Conservation (phyloP, 2,329 filamentous ascomycete species). For the Aspergillus quadrilineatus region DNA sequence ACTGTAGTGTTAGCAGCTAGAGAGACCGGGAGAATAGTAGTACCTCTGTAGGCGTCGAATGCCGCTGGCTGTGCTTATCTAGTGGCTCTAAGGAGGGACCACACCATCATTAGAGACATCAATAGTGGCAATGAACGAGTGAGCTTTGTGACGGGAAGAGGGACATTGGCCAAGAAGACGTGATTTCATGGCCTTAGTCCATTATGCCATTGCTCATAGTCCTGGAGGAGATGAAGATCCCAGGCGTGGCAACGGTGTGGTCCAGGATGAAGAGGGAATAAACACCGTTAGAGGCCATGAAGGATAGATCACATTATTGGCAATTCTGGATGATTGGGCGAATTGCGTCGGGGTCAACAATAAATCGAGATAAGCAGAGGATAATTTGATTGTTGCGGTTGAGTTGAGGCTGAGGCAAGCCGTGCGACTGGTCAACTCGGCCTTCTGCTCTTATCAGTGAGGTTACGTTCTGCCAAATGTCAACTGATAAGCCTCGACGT, state of each 20-base stretch:
- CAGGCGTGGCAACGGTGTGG: not conserved
- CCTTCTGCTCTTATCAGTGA: no score
- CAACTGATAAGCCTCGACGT: not conserved
- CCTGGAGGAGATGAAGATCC: not conserved
- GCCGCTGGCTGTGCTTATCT: constrained; percentile 4
- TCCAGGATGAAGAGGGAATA: not conserved
- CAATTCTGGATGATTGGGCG: not conserved
- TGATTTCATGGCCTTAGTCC: not conserved
- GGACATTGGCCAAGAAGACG: not conserved
- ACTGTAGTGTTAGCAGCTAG: not conserved
- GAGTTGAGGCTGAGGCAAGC: not conserved
- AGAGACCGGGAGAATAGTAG: constrained; percentile 1
- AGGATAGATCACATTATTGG: constrained; percentile 5
- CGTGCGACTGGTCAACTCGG: not conserved
- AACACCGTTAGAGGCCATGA: not conserved
- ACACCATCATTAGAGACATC: constrained; percentile 4
- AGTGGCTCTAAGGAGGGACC: not conserved
- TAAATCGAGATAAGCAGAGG: not conserved
- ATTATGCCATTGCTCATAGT: not conserved
- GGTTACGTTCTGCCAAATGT: no score
- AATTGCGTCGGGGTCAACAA: not conserved
- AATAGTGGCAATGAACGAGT: constrained; percentile 5
- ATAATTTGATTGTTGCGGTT: not conserved
- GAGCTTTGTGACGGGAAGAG: not conserved
- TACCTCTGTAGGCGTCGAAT: not conserved